phyloP scores from a whole-genome alignment of 306 rosid genomes.

The Dryas drummondii region DNA sequence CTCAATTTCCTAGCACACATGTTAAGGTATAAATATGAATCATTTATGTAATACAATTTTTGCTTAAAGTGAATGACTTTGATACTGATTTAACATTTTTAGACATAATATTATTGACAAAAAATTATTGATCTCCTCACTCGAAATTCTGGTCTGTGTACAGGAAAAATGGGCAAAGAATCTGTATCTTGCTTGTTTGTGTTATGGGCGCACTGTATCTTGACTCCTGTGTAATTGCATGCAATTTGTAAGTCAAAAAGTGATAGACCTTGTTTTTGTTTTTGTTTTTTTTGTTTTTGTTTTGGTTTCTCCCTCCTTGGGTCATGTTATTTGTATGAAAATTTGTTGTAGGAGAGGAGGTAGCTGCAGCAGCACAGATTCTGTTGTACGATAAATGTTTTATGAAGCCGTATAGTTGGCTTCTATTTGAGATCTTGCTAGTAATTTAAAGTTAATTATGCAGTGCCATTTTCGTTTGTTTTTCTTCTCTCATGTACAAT shows the following conservation, averaged over 20 bases:
- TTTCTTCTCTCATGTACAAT: too few species aligned
- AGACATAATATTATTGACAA: not conserved
- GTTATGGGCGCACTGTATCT: conserved; percentile 89
- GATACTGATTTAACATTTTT: not conserved
- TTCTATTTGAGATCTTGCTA: conserved; percentile 7
- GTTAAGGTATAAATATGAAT: conserved; percentile 56
- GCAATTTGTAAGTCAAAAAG: conserved; percentile 27
- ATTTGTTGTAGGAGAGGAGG: conserved; percentile 19
- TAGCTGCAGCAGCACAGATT: conserved; percentile 20
- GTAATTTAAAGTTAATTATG: conserved; percentile 10
- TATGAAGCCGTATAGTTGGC: conserved; percentile 14
- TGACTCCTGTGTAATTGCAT: conserved; percentile 27
- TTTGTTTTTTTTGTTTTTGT: not conserved
- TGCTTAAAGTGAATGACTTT: not conserved
- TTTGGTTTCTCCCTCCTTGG: not conserved
- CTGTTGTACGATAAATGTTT: conserved; percentile 18
- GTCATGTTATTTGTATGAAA: conserved; percentile 25
- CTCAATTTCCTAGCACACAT: conserved; percentile 93
- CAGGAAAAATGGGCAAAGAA: conserved; percentile 97
- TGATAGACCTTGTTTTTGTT: not conserved
- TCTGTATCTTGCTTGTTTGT: conserved; percentile 80
- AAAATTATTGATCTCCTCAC: not conserved
- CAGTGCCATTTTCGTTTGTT: not conserved
- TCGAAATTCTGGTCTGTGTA: conserved; percentile 15
- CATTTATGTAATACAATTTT: not conserved